Percentiles rank a stretch among this genome's conserved stretches.
These are phyloP conservation scores for Vaccinium vitisidaea DNA, from an alignment of 148 eudicot species.

Conservation along the genomic window DNA sequence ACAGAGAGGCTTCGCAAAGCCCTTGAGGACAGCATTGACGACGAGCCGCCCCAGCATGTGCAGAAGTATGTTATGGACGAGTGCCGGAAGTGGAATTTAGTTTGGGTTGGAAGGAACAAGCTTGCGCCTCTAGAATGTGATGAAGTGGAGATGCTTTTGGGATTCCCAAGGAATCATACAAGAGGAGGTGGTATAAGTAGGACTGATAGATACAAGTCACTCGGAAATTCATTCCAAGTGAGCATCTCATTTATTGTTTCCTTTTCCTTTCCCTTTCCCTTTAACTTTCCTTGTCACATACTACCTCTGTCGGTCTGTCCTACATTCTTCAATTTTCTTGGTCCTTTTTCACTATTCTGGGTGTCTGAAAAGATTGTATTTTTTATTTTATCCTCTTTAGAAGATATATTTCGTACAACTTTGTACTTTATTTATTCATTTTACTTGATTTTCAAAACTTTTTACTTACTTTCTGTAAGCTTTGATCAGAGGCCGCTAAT, in stretches of 20 bases:
- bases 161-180: slow-evolving; percentile 85
- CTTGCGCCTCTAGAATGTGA: slow-evolving; percentile 84
- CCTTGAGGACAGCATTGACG: slow-evolving; percentile 46
- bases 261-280: background rate
- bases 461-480: background rate
- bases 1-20: slow-evolving; percentile 66
- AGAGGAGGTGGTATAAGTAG: slow-evolving; percentile 93
- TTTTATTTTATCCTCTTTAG: background rate
- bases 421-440: background rate
- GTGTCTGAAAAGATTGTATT: background rate
- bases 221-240: slow-evolving; percentile 95
- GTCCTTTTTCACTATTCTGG: background rate
- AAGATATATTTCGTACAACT: background rate
- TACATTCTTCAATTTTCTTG: background rate
- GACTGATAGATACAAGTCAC: slow-evolving; percentile 82
- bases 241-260: slow-evolving; percentile 9
- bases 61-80: slow-evolving; percentile 59
- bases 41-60: slow-evolving; percentile 54
- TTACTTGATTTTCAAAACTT: background rate
- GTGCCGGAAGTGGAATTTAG: slow-evolving; percentile 82
- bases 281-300: background rate
- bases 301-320: too few relatives aligned
- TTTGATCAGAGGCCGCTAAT: background rate
- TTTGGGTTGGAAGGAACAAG: slow-evolving; percentile 92
- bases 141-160: slow-evolving; percentile 84